Evolutionary conservation across 2,329 filamentous ascomycete genomes (phyloP).

Genomic region (Cryphonectria carpinicola): DNA sequence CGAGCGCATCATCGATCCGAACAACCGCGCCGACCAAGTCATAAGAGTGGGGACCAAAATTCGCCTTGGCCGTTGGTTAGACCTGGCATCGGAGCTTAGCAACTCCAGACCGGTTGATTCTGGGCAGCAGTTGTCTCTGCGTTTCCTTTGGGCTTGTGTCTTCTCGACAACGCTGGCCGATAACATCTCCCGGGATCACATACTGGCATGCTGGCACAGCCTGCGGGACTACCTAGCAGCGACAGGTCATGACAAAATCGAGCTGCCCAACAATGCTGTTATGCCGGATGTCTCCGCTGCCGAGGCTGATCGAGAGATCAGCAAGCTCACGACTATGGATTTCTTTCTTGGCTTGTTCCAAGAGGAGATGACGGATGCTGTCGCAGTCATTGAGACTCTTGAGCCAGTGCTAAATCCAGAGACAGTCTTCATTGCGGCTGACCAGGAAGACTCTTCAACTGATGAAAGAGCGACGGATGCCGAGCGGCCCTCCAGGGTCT

Average conservation of each 20-base stretch:
- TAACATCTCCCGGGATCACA: slow-evolving; percentile 58
- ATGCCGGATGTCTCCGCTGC: slow-evolving; percentile 84
- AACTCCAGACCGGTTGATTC: slow-evolving; percentile 40
- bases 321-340: slow-evolving; percentile 91
- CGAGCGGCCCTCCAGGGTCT: slow-evolving; percentile 31
- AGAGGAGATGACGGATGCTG: slow-evolving; percentile 77
- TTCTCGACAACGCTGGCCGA: slow-evolving; percentile 56
- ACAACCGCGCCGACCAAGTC: slow-evolving; percentile 54
- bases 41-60: slow-evolving; percentile 54
- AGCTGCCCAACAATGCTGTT: slow-evolving; percentile 80
- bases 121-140: slow-evolving; percentile 49
- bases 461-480: slow-evolving; percentile 27
- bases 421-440: slow-evolving; percentile 50
- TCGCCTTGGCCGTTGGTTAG: slow-evolving; percentile 56
- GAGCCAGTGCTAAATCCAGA: slow-evolving; percentile 87
- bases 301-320: slow-evolving; percentile 89
- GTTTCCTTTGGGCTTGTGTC: slow-evolving; percentile 62
- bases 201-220: slow-evolving; percentile 62
- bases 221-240: slow-evolving; percentile 55
- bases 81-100: slow-evolving; percentile 52
- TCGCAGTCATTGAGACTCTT: slow-evolving; percentile 85
- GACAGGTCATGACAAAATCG: slow-evolving; percentile 50
- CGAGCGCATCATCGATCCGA: slow-evolving; percentile 61
- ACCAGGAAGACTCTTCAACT: slow-evolving; percentile 31
- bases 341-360: slow-evolving; percentile 93